Percentiles rank a stretch among this genome's conserved stretches.
These are phyloP conservation scores for Claviceps sp. DNA, from an alignment of 2,329 filamentous ascomycete species.

Conservation along the genomic window DNA sequence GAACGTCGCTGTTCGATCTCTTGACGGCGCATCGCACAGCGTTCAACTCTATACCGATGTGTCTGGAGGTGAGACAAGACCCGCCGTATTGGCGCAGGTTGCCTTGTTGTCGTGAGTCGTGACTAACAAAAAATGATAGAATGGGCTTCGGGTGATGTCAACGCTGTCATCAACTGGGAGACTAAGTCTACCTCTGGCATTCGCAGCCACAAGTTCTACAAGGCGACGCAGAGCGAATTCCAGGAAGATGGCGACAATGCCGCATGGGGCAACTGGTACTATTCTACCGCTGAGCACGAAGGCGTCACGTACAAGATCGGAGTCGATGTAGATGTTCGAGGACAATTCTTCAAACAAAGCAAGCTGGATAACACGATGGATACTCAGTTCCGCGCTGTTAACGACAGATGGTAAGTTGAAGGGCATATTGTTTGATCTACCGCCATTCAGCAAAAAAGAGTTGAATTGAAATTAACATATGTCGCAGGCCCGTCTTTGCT, in stretches of 20 bases:
- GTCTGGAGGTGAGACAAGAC: conserved; percentile 23
- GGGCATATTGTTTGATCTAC: not conserved
- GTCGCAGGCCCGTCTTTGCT: conserved; percentile 59
- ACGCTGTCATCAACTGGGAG: conserved; percentile 47
- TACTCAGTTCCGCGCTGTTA: conserved; percentile 36
- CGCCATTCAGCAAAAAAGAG: too few relatives aligned
- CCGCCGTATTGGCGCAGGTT: too few relatives aligned
- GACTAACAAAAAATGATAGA: conserved; percentile 30
- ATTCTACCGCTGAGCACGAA: conserved; percentile 45
- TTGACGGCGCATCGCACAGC: conserved; percentile 47
- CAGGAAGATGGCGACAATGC: conserved; percentile 56
- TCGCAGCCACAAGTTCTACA: conserved; percentile 51
- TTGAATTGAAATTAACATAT: too few relatives aligned
- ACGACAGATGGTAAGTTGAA: conserved; percentile 19
- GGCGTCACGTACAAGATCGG: conserved; percentile 58
- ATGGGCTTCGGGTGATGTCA: conserved; percentile 53
- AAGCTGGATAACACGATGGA: conserved; percentile 53
- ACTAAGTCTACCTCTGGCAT: conserved; percentile 36
- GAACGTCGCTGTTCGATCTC: conserved; percentile 45
- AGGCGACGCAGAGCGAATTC: conserved; percentile 48
- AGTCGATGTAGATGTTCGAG: conserved; percentile 49
- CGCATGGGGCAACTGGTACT: conserved; percentile 73
- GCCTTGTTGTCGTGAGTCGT: not conserved
- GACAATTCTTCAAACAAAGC: conserved; percentile 50
- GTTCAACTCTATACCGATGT: conserved; percentile 64